phyloP scores from a whole-genome alignment of 192 early-diverging fungal genomes.

The Entophlyctis luteolus region DNA sequence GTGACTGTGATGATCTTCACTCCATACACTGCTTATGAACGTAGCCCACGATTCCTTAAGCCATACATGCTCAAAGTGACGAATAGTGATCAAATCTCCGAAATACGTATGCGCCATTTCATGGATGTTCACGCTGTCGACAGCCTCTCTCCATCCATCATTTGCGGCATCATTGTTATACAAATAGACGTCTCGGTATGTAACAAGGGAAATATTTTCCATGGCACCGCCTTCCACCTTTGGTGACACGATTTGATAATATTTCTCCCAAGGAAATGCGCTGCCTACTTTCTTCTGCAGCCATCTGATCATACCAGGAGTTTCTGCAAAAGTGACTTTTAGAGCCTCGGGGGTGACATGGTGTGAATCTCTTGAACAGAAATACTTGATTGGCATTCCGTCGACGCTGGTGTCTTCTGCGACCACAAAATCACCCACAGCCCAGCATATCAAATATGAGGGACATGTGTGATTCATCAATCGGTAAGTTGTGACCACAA shows the following conservation, averaged over 20 bases:
- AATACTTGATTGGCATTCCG: slow-evolving; percentile 21
- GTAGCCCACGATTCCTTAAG: slow-evolving; percentile 59
- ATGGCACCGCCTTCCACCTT: slow-evolving; percentile 46
- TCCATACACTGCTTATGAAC: slow-evolving; percentile 36
- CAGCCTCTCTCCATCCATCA: slow-evolving; percentile 13
- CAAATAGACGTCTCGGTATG: slow-evolving; percentile 38
- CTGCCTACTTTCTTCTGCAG: slow-evolving; percentile 44
- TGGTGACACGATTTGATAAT: slow-evolving; percentile 35
- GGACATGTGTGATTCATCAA: slow-evolving; percentile 42
- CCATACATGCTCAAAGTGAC: slow-evolving; percentile 60
- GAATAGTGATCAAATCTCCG: slow-evolving; percentile 53
- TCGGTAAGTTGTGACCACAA: slow-evolving; percentile 38
- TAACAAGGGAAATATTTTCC: slow-evolving; percentile 56
- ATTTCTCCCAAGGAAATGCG: slow-evolving; percentile 53
- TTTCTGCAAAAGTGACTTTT: slow-evolving; percentile 39
- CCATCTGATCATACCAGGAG: slow-evolving; percentile 48
- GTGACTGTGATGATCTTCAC: slow-evolving; percentile 35
- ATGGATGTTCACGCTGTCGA: slow-evolving; percentile 47
- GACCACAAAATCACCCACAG: slow-evolving; percentile 46
- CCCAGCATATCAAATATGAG: slow-evolving; percentile 49
- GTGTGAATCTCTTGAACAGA: slow-evolving; percentile 13
- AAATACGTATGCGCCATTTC: slow-evolving; percentile 59
- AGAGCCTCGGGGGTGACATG: slow-evolving; percentile 37
- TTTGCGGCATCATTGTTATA: slow-evolving; percentile 38
- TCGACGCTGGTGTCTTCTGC: slow-evolving; percentile 44